Percentiles rank a stretch among this genome's conserved stretches.
phyloP scores from a whole-genome alignment of 306 rosid species.

The Gastrolobium villosum region DNA sequence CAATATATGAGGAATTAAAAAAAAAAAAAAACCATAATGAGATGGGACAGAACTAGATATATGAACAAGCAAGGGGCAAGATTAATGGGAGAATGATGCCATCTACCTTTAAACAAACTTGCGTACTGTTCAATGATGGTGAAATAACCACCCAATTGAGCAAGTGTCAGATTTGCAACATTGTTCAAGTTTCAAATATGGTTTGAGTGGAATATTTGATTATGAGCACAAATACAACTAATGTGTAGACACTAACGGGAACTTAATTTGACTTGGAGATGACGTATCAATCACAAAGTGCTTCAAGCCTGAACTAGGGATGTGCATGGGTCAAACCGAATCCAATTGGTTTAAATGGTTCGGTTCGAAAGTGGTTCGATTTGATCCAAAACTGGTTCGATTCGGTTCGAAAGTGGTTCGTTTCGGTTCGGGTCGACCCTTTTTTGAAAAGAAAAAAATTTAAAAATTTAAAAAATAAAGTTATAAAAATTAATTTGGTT shows the following conservation, averaged over 20 bases:
- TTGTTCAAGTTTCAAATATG: constrained; percentile 47
- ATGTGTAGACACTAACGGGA: constrained; percentile 31
- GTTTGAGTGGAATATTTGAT: constrained; percentile 66
- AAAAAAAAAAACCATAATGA: not conserved
- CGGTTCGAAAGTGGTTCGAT: too few species aligned
- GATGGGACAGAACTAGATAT: constrained; percentile 32
- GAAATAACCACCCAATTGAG: constrained; percentile 18
- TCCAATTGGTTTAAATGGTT: too few species aligned
- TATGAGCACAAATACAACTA: constrained; percentile 53
- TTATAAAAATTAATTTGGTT: too few species aligned
- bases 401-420: too few species aligned
- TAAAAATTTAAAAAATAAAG: too few species aligned
- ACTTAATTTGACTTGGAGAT: constrained; percentile 48
- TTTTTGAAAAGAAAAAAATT: too few species aligned
- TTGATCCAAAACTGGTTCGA: too few species aligned
- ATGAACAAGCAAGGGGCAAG: constrained; percentile 27
- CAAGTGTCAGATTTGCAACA: not conserved
- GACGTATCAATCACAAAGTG: constrained; percentile 43
- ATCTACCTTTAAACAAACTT: not conserved
- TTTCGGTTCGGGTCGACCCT: too few species aligned
- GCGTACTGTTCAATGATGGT: constrained; percentile 10
- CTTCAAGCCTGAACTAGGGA: constrained; percentile 12
- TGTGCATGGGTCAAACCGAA: too few species aligned
- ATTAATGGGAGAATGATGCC: constrained; percentile 8
- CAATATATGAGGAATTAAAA: not conserved